Conservation (phyloP, 2,329 filamentous ascomycete species). For the Dactylellina drechsleri region DNA sequence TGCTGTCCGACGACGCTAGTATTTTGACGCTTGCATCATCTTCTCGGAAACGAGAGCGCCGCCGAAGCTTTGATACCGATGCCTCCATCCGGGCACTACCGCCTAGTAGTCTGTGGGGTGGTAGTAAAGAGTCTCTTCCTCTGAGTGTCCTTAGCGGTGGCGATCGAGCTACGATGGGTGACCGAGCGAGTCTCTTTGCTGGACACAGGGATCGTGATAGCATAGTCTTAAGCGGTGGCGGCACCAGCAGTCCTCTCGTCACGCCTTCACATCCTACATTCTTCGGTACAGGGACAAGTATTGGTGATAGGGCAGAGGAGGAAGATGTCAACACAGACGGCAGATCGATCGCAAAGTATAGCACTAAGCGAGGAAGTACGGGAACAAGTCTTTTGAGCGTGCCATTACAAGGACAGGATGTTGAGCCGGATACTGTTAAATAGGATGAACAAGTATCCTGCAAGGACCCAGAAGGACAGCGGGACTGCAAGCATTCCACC, state of each 20-base stretch:
- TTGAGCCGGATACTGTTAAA: conserved; percentile 52
- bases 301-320: conserved; percentile 27
- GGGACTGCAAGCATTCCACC: neutral
- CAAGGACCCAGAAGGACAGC: neutral
- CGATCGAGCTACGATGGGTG: conserved; percentile 47
- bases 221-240: conserved; percentile 37
- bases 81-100: conserved; percentile 86
- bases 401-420: conserved; percentile 45
- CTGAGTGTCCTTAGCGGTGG: conserved; percentile 76
- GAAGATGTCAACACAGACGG: conserved; percentile 44
- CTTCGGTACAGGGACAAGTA: conserved; percentile 35
- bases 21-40: conserved; percentile 81
- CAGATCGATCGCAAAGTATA: conserved; percentile 47
- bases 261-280: conserved; percentile 51
- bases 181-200: conserved; percentile 35
- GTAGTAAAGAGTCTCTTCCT: conserved; percentile 80
- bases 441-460: conserved; percentile 27
- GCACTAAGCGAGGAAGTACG: conserved; percentile 44
- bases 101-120: conserved; percentile 82
- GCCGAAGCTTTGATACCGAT: conserved; percentile 84
- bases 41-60: conserved; percentile 79
- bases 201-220: conserved; percentile 52
- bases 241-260: conserved; percentile 32
- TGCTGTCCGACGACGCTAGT: conserved; percentile 84
- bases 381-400: conserved; percentile 44